Evolutionary conservation across 805 yeast genomes (phyloP), one percentile per base, ranked within the genome.

Genomic region (Lachancea sp.): DNA sequence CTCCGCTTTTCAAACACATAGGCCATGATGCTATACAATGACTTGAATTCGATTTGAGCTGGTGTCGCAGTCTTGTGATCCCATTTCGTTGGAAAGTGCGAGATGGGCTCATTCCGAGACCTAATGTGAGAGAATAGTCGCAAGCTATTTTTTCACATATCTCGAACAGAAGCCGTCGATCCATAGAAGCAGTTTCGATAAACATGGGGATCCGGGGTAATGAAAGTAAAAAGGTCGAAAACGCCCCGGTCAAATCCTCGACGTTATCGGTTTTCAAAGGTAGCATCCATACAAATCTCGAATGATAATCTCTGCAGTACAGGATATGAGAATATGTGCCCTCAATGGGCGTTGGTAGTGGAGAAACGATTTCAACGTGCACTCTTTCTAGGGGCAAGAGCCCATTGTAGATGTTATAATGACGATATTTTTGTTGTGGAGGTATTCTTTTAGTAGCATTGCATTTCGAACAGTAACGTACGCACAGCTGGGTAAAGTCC

Each of bases 391-490:
- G 48, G 1, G 63, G 64, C 44, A 58, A 30, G 19, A 56, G 22
- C 18, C 51, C 45, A 25, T 48, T 49, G 42, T 52, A 56, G 7
- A 51, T 46, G 48, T 56, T 53, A 8, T 45, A 41, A 35, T 48
- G 53, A 19, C 48, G 49, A 25, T 25, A 39, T 39, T 54, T 54
- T 30, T 48, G 47, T 8, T 49, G 33, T 17, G 53, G 51, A 32
- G 25, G 41, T 17, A 47, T 32, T 17, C 44, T 36, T 41, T 44
- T 41, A 16, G 47, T 48, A 25, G 58, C 52, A 42, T 60, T 62
- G 43, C 66, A 62, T 15, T 47, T 45, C 1, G 65, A 57, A 48
- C 69, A 65, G 42, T 51, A 59, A 33, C 57, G 49, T 2, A 55
- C 22, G 1, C 56, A 50, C 29, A 51, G 45, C 7, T 43, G 43